phyloP scores from a whole-genome alignment of 129 eudicot species.

The Pseudognaphalium luteoalbum region DNA sequence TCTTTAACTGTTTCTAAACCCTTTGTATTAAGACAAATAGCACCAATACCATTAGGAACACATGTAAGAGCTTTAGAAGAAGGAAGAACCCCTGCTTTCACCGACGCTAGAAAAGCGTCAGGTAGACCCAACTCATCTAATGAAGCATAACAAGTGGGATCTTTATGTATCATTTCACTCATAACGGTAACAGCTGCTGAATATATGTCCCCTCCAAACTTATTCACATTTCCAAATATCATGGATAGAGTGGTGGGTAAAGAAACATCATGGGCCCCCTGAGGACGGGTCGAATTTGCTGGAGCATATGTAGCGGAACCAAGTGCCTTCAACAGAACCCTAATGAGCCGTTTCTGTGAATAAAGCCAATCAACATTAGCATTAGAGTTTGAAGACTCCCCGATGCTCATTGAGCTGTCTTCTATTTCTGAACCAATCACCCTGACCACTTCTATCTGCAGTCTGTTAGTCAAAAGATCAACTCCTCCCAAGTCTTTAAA shows the following conservation, averaged over 20 bases:
- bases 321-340: slow-evolving; percentile 86
- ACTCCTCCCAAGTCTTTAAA: slow-evolving; percentile 96
- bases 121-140: slow-evolving; percentile 94
- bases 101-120: slow-evolving; percentile 68
- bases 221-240: slow-evolving; percentile 69
- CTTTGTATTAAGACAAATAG: slow-evolving; percentile 88
- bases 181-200: slow-evolving; percentile 90
- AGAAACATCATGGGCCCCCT: slow-evolving; percentile 64
- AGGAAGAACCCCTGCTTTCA: slow-evolving; percentile 70
- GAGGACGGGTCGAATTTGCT: slow-evolving; percentile 68
- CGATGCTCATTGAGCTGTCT: slow-evolving; percentile 51
- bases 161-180: slow-evolving; percentile 98
- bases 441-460: slow-evolving; percentile 84
- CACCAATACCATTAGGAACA: slow-evolving; percentile 92
- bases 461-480: slow-evolving; percentile 71
- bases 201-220: slow-evolving; percentile 90
- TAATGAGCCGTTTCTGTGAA: slow-evolving; percentile 74
- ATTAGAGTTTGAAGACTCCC: slow-evolving; percentile 44
- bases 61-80: slow-evolving; percentile 90
- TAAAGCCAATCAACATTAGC: slow-evolving; percentile 48
- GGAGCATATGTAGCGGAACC: slow-evolving; percentile 94
- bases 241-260: slow-evolving; percentile 64
- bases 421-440: slow-evolving; percentile 53
- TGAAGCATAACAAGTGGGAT: slow-evolving; percentile 81
- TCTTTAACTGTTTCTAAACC: slow-evolving; percentile 88